Conservation (phyloP, 225 moss, liverwort and hornwort genomes). For the Antitrichia curtipendula region DNA sequence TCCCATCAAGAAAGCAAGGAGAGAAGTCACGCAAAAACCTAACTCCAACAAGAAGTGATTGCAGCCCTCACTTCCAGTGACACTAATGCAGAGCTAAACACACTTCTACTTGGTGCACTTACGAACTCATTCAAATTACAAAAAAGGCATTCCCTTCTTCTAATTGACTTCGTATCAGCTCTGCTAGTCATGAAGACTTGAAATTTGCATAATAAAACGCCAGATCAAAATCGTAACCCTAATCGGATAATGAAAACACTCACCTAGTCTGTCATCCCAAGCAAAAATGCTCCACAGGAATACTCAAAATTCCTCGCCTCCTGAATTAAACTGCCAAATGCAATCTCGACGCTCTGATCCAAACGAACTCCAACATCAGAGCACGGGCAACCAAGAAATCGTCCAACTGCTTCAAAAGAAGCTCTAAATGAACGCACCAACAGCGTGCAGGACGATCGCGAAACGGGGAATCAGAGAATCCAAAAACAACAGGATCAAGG, state of each 20-base stretch:
- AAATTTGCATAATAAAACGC: background rate
- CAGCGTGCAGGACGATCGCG: background rate
- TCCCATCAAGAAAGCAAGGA: background rate
- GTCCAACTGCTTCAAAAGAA: background rate
- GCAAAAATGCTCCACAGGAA: background rate
- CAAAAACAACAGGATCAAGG: background rate
- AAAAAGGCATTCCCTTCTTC: no score
- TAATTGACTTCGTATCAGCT: background rate
- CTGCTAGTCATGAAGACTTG: background rate
- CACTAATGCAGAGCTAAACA: background rate
- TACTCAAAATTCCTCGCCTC: background rate
- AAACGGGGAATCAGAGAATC: background rate
- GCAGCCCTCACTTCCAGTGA: background rate
- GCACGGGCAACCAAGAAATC: background rate
- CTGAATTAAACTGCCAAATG: background rate
- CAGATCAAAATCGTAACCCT: background rate
- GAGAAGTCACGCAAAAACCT: background rate
- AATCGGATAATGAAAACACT: background rate
- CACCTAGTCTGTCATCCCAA: conserved; percentile 7
- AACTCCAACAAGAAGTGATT: background rate
- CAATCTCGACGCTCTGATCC: background rate
- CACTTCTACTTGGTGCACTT: background rate
- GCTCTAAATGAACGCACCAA: background rate
- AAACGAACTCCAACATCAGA: background rate
- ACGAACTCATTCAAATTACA: background rate